These are phyloP conservation scores for Verticillium nonalfalfae DNA, from an alignment of 2,329 filamentous ascomycete species.

Conservation along the genomic window DNA sequence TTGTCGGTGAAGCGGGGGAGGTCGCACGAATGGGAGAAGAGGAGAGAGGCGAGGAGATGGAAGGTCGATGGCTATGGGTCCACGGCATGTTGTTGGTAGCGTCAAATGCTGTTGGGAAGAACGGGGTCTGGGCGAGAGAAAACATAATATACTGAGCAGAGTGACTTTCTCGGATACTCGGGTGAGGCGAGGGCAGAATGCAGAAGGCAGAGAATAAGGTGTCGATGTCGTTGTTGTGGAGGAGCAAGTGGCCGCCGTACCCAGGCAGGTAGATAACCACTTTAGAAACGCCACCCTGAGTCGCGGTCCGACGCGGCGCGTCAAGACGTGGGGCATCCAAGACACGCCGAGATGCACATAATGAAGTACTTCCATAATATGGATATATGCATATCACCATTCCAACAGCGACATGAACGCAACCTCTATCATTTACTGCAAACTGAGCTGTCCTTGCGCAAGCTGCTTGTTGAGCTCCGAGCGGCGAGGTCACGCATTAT, in stretches of 20 bases:
- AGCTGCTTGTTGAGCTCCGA: too few relatives aligned
- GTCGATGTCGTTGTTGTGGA: background rate
- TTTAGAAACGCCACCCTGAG: conserved; percentile 1
- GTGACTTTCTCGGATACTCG: background rate
- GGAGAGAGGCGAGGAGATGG: conserved; percentile 49
- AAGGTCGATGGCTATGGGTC: conserved; percentile 25
- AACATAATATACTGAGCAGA: conserved; percentile 24
- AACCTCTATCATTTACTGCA: too few relatives aligned
- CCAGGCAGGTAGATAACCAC: background rate
- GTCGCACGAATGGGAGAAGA: conserved; percentile 52
- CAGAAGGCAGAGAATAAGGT: background rate
- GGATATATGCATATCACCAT: conserved; percentile 4
- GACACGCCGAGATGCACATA: background rate
- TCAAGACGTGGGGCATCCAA: conserved; percentile 20
- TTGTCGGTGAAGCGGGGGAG: conserved; percentile 36
- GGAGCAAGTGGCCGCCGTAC: background rate
- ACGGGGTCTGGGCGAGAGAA: conserved; percentile 33
- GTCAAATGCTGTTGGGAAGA: conserved; percentile 23
- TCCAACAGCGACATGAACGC: too few relatives aligned
- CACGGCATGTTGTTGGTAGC: background rate
- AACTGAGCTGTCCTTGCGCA: too few relatives aligned
- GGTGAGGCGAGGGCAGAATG: background rate
- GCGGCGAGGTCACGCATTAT: too few relatives aligned
- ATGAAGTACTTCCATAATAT: background rate
- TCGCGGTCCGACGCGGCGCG: conserved; percentile 21